Conservation (phyloP, 2,329 filamentous ascomycete species). For the Aspergillus brasiliensis region DNA sequence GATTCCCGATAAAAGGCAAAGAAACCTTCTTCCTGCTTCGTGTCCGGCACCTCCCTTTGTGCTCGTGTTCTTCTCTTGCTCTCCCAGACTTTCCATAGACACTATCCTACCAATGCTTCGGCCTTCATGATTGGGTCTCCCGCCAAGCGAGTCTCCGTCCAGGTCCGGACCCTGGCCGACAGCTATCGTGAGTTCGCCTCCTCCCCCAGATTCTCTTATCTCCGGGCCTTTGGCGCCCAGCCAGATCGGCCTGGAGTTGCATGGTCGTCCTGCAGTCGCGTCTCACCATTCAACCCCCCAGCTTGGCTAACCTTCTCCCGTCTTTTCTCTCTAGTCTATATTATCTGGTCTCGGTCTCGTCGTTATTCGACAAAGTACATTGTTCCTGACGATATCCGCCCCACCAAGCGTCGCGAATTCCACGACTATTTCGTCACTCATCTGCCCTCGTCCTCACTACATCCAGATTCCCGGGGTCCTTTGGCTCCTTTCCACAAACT, state of each 20-base stretch:
- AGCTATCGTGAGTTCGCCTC: slow-evolving; percentile 37
- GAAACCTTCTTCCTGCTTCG: slow-evolving; percentile 2
- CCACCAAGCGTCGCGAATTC: slow-evolving; percentile 59
- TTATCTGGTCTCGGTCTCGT: background rate
- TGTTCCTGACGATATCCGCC: slow-evolving; percentile 13
- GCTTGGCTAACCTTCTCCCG: background rate
- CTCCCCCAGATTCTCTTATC: slow-evolving; percentile 17
- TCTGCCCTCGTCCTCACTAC: slow-evolving; percentile 86
- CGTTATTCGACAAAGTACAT: slow-evolving; percentile 27
- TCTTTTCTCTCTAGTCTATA: background rate
- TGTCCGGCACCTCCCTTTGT: slow-evolving; percentile 2
- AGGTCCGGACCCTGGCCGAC: slow-evolving; percentile 41
- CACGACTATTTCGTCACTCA: slow-evolving; percentile 98
- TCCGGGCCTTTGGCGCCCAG: slow-evolving; percentile 14
- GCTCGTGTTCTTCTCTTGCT: slow-evolving; percentile 8
- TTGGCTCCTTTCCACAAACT: slow-evolving; percentile 77
- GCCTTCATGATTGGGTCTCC: slow-evolving; percentile 43
- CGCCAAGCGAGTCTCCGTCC: slow-evolving; percentile 43
- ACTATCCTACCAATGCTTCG: slow-evolving; percentile 24
- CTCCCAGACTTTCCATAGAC: slow-evolving; percentile 15
- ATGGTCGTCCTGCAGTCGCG: slow-evolving; percentile 1
- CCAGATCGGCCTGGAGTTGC: slow-evolving; percentile 6
- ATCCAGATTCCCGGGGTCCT: slow-evolving; percentile 74
- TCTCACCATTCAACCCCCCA: background rate
- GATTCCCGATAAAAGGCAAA: slow-evolving; percentile 14